phyloP scores from a whole-genome alignment of 208 protist species.

The Porcisia hertigi region DNA sequence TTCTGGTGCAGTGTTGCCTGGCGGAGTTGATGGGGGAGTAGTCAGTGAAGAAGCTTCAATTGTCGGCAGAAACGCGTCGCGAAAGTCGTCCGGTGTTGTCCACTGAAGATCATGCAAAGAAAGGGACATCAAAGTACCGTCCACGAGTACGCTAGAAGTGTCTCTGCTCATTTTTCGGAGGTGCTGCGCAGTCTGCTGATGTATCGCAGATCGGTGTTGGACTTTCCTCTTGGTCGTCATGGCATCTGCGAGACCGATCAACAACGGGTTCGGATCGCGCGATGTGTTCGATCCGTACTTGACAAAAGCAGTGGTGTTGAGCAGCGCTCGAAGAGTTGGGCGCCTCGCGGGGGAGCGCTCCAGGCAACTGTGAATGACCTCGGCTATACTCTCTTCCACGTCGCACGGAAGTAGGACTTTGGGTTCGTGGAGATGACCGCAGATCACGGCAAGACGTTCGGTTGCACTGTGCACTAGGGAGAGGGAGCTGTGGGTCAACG shows the following conservation, averaged over 20 bases:
- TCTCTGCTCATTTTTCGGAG: not conserved
- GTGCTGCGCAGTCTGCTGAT: not conserved
- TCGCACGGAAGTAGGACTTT: conserved; percentile 8
- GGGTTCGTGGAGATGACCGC: not conserved
- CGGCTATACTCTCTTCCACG: conserved; percentile 1
- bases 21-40: not conserved
- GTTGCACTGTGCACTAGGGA: not conserved
- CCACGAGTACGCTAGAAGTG: not conserved
- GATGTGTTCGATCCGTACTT: not conserved
- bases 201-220: too few relatives aligned
- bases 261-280: conserved; percentile 10
- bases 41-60: not conserved
- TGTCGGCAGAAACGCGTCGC: not conserved
- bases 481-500: conserved; percentile 11
- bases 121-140: not conserved
- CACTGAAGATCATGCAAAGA: not conserved
- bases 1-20: not conserved
- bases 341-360: conserved; percentile 1
- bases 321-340: conserved; percentile 2
- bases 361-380: conserved; percentile 24
- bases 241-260: conserved; percentile 26
- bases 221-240: not conserved
- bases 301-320: conserved; percentile 8
- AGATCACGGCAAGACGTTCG: conserved; percentile 8
- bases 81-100: conserved; percentile 1